Conservation (phyloP, 345 rosid species). For the Ceriops tagal region DNA sequence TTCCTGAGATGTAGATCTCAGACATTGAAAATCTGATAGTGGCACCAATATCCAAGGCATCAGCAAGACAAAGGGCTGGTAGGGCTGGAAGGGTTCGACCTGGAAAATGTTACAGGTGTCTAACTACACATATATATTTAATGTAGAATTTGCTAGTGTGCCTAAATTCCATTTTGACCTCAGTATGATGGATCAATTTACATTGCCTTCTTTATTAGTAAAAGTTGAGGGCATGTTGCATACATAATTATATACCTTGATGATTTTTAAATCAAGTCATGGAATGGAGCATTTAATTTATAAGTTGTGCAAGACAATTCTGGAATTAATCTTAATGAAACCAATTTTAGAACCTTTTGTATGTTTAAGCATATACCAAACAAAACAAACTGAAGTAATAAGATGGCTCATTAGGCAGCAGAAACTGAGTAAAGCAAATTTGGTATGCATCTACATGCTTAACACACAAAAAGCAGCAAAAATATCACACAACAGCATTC, state of each 20-base stretch:
- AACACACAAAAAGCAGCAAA: neutral
- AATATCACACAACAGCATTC: neutral
- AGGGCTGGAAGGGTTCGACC: conserved; percentile 96
- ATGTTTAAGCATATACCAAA: too few relatives aligned
- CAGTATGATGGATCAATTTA: neutral
- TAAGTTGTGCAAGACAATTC: neutral
- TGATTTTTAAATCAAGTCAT: neutral
- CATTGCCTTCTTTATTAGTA: neutral
- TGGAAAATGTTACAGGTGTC: conserved; percentile 93
- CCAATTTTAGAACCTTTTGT: too few relatives aligned
- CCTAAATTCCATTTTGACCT: neutral
- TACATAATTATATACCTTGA: conserved; percentile 2
- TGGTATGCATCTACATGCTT: neutral
- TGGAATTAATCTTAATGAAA: too few relatives aligned
- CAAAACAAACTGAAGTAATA: too few relatives aligned
- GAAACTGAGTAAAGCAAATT: too few relatives aligned
- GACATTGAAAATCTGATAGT: conserved; percentile 91
- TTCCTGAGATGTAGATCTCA: conserved; percentile 52
- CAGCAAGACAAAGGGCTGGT: conserved; percentile 96
- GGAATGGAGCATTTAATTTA: neutral
- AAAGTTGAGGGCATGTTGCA: neutral
- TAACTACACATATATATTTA: neutral
- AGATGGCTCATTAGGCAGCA: too few relatives aligned
- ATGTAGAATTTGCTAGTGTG: neutral
- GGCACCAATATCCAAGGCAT: conserved; percentile 94